Evolutionary conservation across 1,284 basidiomycete species (phyloP).

Genomic region (Rhodofomes roseus): DNA sequence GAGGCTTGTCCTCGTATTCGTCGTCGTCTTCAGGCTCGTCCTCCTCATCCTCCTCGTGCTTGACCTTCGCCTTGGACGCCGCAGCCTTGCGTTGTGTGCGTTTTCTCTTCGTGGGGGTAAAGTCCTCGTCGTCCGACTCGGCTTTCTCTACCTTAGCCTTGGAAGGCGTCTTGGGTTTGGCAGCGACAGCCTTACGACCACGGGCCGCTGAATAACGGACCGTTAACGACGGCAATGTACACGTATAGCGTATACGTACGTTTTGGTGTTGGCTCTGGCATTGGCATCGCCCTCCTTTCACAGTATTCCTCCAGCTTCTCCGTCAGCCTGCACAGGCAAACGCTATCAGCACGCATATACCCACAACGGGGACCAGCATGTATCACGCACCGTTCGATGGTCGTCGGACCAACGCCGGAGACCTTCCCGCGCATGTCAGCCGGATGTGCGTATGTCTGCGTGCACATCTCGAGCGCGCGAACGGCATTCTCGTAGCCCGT

Average conservation of each 20-base stretch:
- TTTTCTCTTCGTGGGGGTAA: neutral
- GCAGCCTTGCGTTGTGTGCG: neutral
- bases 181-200: neutral
- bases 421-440: neutral
- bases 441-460: neutral
- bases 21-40: neutral
- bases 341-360: neutral
- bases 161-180: neutral
- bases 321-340: neutral
- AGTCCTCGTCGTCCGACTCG: neutral
- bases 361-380: neutral
- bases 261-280: neutral
- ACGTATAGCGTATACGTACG: neutral
- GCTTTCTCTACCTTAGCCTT: neutral
- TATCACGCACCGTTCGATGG: neutral
- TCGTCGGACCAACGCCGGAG: neutral
- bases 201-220: neutral
- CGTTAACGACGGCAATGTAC: no score
- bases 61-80: neutral
- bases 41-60: neutral
- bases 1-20: neutral
- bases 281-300: neutral
- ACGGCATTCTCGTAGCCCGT: conserved; percentile 1
- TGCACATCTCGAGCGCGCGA: neutral
- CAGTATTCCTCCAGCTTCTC: neutral